These are phyloP conservation scores for Metrosideros polymorpha DNA, from an alignment of 441 rosid species.

Conservation along the genomic window DNA sequence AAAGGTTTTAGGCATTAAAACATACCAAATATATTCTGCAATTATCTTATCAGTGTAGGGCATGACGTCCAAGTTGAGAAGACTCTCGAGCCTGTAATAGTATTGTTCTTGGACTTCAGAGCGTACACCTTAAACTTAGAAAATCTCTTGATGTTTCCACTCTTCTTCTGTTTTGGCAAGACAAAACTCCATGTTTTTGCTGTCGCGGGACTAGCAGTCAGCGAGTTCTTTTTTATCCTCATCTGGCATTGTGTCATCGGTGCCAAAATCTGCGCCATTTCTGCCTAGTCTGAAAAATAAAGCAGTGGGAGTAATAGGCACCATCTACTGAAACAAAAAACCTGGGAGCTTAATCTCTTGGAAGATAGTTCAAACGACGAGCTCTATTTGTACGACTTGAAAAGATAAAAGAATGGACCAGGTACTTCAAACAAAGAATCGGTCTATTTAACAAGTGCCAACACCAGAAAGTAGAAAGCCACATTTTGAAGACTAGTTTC, in stretches of 20 bases:
- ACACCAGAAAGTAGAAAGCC: too few relatives aligned
- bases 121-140: conserved; percentile 45
- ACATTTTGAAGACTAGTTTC: neutral
- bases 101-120: conserved; percentile 50
- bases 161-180: conserved; percentile 55
- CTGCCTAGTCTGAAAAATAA: conserved; percentile 7
- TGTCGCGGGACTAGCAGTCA: conserved; percentile 22
- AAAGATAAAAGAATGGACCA: too few relatives aligned
- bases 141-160: conserved; percentile 22
- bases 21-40: conserved; percentile 84
- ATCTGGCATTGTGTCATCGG: conserved; percentile 60
- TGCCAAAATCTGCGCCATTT: conserved; percentile 78
- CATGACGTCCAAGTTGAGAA: conserved; percentile 68
- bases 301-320: fast-evolving
- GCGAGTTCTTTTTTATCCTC: conserved; percentile 42
- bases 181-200: conserved; percentile 56
- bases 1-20: neutral
- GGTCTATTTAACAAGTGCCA: neutral
- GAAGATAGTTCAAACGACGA: neutral
- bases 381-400: neutral
- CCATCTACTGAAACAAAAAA: neutral
- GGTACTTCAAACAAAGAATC: neutral
- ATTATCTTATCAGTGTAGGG: conserved; percentile 64
- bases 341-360: neutral
- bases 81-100: conserved; percentile 46